Conservation (phyloP, 345 rosid genomes). For the Eucalyptus fibrosa region DNA sequence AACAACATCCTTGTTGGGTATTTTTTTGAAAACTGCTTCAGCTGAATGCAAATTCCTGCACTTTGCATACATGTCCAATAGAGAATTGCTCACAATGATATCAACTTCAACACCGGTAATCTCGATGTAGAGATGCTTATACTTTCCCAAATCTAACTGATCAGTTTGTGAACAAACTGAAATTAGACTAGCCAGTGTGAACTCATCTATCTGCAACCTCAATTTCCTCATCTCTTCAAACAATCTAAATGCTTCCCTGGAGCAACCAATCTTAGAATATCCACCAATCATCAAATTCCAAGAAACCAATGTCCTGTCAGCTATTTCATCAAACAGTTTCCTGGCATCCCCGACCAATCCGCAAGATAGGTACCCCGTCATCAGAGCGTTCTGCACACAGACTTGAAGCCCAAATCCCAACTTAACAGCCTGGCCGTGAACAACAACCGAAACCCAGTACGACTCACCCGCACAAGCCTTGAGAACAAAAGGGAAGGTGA, state of each 20-base stretch:
- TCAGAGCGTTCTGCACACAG: conserved; percentile 5
- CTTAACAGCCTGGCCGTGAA: conserved; percentile 10
- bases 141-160: conserved; percentile 10
- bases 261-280: conserved; percentile 12
- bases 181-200: conserved; percentile 14
- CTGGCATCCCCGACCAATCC: background rate
- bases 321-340: conserved; percentile 15
- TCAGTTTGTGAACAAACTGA: conserved; percentile 2
- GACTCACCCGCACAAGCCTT: conserved; percentile 9
- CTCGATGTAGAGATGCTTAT: conserved; percentile 10
- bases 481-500: conserved; percentile 21
- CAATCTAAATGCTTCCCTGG: conserved; percentile 11
- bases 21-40: conserved; percentile 4
- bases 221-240: conserved; percentile 11
- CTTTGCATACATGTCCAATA: conserved; percentile 18
- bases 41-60: conserved; percentile 11
- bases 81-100: conserved; percentile 18
- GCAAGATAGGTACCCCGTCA: background rate
- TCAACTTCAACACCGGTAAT: conserved; percentile 7
- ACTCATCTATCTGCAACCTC: conserved; percentile 6
- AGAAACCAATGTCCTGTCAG: conserved; percentile 14
- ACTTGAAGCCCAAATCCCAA: conserved; percentile 9
- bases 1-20: conserved; percentile 20
- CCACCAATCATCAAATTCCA: conserved; percentile 31
- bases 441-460: conserved; percentile 5